Evolutionary conservation across 2,329 filamentous ascomycete genomes (phyloP).

Genomic region (Trichothecium sympodiale): DNA sequence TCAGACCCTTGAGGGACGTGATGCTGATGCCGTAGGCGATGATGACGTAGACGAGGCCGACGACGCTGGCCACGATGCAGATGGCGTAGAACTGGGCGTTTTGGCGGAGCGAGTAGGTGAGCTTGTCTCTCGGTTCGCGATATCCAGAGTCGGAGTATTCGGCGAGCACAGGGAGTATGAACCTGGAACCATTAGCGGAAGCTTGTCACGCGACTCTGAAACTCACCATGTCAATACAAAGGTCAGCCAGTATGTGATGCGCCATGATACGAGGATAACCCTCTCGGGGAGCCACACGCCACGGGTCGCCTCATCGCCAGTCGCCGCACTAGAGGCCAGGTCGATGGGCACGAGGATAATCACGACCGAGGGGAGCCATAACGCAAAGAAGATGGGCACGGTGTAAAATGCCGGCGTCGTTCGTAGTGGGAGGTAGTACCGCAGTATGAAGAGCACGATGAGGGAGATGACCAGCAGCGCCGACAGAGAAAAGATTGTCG

Average conservation of each 20-base stretch:
- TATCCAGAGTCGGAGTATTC: slow-evolving; percentile 95
- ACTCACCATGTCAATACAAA: slow-evolving; percentile 84
- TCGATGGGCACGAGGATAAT: slow-evolving; percentile 92
- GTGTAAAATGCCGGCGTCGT: slow-evolving; percentile 83
- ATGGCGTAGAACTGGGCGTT: slow-evolving; percentile 87
- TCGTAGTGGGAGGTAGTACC: slow-evolving; percentile 83
- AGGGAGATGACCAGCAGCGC: slow-evolving; percentile 65
- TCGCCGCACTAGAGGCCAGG: slow-evolving; percentile 72
- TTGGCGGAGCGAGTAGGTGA: slow-evolving; percentile 73
- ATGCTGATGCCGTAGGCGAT: slow-evolving; percentile 64
- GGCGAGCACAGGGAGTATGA: slow-evolving; percentile 82
- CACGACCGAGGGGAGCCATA: slow-evolving; percentile 84
- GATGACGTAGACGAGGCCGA: slow-evolving; percentile 76
- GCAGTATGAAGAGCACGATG: slow-evolving; percentile 71
- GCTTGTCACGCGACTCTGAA: not conserved
- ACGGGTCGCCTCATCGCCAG: slow-evolving; percentile 56
- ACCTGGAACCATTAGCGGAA: slow-evolving; percentile 35
- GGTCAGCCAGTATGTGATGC: slow-evolving; percentile 94
- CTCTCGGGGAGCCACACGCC: slow-evolving; percentile 81
- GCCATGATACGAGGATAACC: slow-evolving; percentile 78
- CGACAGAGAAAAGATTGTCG: slow-evolving; percentile 64
- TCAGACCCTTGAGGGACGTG: slow-evolving; percentile 64
- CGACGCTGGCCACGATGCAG: slow-evolving; percentile 55
- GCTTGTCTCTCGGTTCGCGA: slow-evolving; percentile 68
- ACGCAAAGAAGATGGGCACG: slow-evolving; percentile 89